These are phyloP conservation scores for Nitzschia inconspicua DNA, from an alignment of 108 stramenopile genomes.

Conservation along the genomic window DNA sequence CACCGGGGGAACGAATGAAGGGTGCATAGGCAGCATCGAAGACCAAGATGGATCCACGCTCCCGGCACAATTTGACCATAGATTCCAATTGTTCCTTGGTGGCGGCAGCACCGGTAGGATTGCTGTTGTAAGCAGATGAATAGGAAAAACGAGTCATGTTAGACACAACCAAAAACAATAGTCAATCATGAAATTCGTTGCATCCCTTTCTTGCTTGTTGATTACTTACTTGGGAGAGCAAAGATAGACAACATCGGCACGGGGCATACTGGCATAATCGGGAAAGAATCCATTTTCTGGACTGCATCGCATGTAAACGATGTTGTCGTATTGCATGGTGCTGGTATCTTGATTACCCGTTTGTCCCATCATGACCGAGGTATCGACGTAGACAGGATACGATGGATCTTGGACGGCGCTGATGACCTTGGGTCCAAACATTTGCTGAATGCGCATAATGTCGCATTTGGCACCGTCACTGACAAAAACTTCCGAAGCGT, in stretches of 20 bases:
- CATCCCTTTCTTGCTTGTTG: background rate
- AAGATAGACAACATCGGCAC: constrained; percentile 95
- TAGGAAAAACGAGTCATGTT: background rate
- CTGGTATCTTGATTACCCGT: constrained; percentile 81
- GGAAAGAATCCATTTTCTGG: constrained; percentile 95
- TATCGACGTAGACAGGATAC: constrained; percentile 96
- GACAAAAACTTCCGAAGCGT: constrained; percentile 94
- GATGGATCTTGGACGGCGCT: constrained; percentile 96
- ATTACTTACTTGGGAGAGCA: constrained; percentile 88
- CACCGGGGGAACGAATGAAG: constrained; percentile 88
- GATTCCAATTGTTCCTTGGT: constrained; percentile 86
- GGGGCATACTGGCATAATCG: constrained; percentile 76
- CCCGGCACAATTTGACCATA: constrained; percentile 88
- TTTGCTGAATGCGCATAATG: constrained; percentile 93
- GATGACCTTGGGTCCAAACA: constrained; percentile 91
- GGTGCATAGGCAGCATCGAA: constrained; percentile 99
- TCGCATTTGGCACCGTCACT: constrained; percentile 98
- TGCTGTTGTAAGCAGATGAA: constrained; percentile 33
- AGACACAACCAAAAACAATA: background rate
- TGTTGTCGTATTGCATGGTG: constrained; percentile 93
- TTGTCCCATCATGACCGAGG: constrained; percentile 94
- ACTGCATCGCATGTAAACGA: constrained; percentile 97
- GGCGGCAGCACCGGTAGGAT: constrained; percentile 96
- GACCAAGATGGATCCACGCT: constrained; percentile 87
- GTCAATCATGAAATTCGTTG: background rate